Conservation (phyloP, 352 stramenopile species). For the Globisporangium spinosum region DNA sequence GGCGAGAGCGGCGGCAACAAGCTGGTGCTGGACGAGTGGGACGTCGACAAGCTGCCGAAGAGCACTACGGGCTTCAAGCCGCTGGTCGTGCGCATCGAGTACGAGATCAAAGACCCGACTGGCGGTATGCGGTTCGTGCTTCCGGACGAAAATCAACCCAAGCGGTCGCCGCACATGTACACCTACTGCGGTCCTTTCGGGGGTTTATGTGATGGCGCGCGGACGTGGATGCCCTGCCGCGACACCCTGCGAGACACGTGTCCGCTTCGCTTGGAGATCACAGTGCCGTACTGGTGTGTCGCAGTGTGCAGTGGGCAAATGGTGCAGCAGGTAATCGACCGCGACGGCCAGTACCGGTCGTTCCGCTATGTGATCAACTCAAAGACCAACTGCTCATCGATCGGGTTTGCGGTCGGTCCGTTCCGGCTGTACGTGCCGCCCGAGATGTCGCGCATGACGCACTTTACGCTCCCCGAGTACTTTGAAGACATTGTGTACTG, state of each 20-base stretch:
- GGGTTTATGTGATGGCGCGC: conserved; percentile 73
- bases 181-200: conserved; percentile 82
- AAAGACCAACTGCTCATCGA: conserved; percentile 78
- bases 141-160: conserved; percentile 62
- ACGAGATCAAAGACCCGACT: conserved; percentile 66
- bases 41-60: conserved; percentile 60
- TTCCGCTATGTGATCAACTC: conserved; percentile 78
- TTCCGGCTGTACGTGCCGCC: conserved; percentile 73
- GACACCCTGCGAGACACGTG: conserved; percentile 73
- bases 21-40: conserved; percentile 60
- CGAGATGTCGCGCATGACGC: conserved; percentile 78
- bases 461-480: conserved; percentile 76
- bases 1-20: conserved; percentile 24
- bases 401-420: conserved; percentile 78
- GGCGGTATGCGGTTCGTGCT: conserved; percentile 72
- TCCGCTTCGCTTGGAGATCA: conserved; percentile 71
- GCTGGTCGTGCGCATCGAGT: conserved; percentile 70
- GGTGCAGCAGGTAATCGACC: conserved; percentile 75
- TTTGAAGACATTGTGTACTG: conserved; percentile 77
- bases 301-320: conserved; percentile 81
- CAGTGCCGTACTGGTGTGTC: conserved; percentile 78
- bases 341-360: conserved; percentile 52
- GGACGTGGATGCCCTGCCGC: conserved; percentile 83
- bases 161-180: conserved; percentile 83
- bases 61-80: conserved; percentile 71